A percentile compares a stretch with the other conserved stretches of the same genome.
Evolutionary conservation across 345 rosid genomes (phyloP).

Genomic region (Syzygium jambos): DNA sequence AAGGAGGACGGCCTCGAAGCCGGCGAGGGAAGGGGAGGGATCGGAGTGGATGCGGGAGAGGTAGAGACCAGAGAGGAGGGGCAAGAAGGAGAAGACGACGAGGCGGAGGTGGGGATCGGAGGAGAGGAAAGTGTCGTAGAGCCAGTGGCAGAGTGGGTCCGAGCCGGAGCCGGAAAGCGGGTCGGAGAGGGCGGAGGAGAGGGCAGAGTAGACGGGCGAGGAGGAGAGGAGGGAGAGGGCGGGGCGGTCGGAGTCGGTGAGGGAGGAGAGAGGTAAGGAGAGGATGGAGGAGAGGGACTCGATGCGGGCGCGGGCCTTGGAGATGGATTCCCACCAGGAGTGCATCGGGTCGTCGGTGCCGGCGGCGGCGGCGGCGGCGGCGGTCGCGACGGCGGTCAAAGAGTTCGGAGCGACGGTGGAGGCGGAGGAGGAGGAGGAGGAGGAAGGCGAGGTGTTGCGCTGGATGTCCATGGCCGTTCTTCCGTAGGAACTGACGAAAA

Average conservation of each 20-base stretch:
- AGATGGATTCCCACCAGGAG: constrained; percentile 97
- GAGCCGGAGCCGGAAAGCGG: constrained; percentile 79
- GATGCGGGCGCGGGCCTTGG: constrained; percentile 78
- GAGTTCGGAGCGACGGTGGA: constrained; percentile 29
- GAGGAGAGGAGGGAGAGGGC: constrained; percentile 89
- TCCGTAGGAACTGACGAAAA: neutral
- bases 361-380: constrained; percentile 3
- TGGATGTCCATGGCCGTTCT: constrained; percentile 4
- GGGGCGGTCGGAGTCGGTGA: constrained; percentile 89
- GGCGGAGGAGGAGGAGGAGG: constrained; percentile 38
- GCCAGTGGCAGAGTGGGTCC: constrained; percentile 95
- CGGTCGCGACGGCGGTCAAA: neutral
- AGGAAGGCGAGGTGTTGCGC: constrained; percentile 28
- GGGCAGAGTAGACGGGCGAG: constrained; percentile 42
- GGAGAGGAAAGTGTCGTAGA: constrained; percentile 80
- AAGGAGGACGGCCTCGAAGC: constrained; percentile 90
- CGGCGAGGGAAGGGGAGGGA: constrained; percentile 72
- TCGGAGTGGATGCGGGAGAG: constrained; percentile 76
- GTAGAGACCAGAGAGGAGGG: constrained; percentile 61
- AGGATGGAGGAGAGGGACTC: constrained; percentile 65
- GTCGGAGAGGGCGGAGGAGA: constrained; percentile 38
- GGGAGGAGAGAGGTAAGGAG: constrained; percentile 56
- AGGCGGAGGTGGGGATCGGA: constrained; percentile 84
- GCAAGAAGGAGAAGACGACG: constrained; percentile 76
- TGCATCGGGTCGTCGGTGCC: constrained; percentile 58